Conservation (phyloP, 2,329 filamentous ascomycete genomes). For the Hymenoscyphus infarciens region DNA sequence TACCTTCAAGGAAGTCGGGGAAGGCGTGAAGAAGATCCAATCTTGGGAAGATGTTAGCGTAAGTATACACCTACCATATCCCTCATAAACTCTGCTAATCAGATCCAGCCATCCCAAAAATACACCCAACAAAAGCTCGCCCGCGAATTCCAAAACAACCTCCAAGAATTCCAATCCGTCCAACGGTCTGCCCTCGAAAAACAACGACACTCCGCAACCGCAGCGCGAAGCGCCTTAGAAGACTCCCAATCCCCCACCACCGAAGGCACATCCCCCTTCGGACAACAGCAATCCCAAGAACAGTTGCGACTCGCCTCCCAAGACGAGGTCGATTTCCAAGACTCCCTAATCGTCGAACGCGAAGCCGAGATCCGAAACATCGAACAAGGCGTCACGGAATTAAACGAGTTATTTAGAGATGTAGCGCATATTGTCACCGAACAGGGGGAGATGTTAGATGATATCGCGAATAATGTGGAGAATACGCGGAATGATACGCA, state of each 20-base stretch:
- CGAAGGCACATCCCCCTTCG: conserved; percentile 38
- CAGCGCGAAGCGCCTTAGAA: conserved; percentile 77
- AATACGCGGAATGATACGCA: conserved; percentile 76
- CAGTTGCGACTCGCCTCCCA: conserved; percentile 81
- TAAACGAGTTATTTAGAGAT: conserved; percentile 96
- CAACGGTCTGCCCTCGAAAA: conserved; percentile 90
- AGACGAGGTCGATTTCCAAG: conserved; percentile 96
- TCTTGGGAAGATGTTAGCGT: conserved; percentile 81
- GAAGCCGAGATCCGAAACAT: conserved; percentile 97
- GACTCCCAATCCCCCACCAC: conserved; percentile 44
- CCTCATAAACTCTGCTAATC: conserved; percentile 11
- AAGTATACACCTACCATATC: conserved; percentile 33
- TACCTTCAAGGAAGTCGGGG: conserved; percentile 86
- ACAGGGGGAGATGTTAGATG: conserved; percentile 84
- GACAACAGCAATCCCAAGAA: conserved; percentile 65
- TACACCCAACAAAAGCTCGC: conserved; percentile 95
- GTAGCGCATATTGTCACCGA: conserved; percentile 97
- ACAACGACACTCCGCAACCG: conserved; percentile 79
- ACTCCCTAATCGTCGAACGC: conserved; percentile 90
- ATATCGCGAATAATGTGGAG: conserved; percentile 85
- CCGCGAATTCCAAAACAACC: conserved; percentile 83
- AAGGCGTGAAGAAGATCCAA: conserved; percentile 89
- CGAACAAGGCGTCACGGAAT: conserved; percentile 89
- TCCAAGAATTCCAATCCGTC: conserved; percentile 89
- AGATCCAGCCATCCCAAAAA: conserved; percentile 77